These are phyloP conservation scores for Euclidium syriacum DNA, from an alignment of 345 rosid genomes.

Conservation along the genomic window DNA sequence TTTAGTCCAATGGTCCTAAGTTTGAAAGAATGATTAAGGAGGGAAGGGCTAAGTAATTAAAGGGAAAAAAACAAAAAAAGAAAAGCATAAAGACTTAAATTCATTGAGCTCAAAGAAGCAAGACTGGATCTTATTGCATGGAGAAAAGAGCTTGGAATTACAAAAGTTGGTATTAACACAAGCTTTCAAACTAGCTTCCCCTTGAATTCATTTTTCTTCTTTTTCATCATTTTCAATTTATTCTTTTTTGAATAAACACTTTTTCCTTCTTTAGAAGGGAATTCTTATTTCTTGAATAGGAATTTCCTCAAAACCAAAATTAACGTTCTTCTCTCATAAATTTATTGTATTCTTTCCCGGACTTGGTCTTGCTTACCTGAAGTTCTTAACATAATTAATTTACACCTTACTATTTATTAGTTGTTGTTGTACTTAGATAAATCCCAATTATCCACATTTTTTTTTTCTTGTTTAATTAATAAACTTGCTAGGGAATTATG, in stretches of 20 bases:
- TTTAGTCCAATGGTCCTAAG: neutral
- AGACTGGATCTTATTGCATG: constrained; percentile 13
- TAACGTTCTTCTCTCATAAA: neutral
- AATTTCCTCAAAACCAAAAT: neutral
- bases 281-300: constrained; percentile 3
- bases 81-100: constrained; percentile 26
- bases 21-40: constrained; percentile 14
- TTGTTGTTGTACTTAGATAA: neutral
- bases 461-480: neutral
- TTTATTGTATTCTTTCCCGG: neutral
- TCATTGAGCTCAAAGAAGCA: constrained; percentile 24
- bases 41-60: constrained; percentile 20
- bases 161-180: constrained; percentile 16
- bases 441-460: neutral
- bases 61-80: neutral
- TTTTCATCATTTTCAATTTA: constrained; percentile 22
- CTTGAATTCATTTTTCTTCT: constrained; percentile 6
- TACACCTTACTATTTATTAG: neutral
- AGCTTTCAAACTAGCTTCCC: constrained; percentile 17
- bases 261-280: neutral
- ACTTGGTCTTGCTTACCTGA: neutral
- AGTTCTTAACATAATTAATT: neutral
- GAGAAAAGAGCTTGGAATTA: constrained; percentile 22
- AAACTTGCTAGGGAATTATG: neutral
- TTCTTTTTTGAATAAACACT: constrained; percentile 18